Conservation (phyloP, 345 rosid genomes). For the Nasturtium officinale region DNA sequence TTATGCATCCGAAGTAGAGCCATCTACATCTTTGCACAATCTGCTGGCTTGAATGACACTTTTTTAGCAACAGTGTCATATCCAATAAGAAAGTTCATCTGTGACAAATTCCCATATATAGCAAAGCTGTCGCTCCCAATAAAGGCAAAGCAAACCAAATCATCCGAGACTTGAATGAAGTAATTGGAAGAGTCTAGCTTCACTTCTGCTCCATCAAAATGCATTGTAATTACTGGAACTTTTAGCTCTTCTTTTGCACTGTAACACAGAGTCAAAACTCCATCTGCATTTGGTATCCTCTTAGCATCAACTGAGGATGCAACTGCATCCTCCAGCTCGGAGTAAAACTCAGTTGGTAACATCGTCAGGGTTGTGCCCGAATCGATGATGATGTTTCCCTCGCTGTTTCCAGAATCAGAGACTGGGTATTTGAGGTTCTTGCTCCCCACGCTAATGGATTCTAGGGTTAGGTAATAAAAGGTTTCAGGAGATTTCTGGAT, state of each 20-base stretch:
- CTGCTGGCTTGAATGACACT: constrained; percentile 8
- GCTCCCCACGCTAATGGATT: constrained; percentile 20
- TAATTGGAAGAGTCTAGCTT: too few species aligned
- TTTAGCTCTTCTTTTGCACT: background rate
- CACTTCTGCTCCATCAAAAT: too few species aligned
- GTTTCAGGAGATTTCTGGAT: background rate
- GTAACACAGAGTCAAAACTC: constrained; percentile 45
- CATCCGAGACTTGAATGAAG: too few species aligned
- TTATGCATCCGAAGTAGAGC: too few species aligned
- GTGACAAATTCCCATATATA: too few species aligned
- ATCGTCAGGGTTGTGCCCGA: constrained; percentile 59
- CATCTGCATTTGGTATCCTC: constrained; percentile 24
- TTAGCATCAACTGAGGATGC: constrained; percentile 3
- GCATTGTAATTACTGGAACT: too few species aligned
- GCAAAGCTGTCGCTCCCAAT: too few species aligned
- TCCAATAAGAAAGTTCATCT: too few species aligned
- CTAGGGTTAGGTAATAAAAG: constrained; percentile 30
- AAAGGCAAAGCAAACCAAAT: too few species aligned
- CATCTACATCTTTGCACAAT: constrained; percentile 46
- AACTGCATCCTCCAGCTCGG: constrained; percentile 37
- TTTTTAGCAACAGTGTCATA: too few species aligned
- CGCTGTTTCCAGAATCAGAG: background rate
- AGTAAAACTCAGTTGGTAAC: constrained; percentile 30
- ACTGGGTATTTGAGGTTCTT: background rate
- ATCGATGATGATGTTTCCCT: constrained; percentile 60